These are phyloP conservation scores for Stylosanthes scabra DNA, from an alignment of 331 rosid genomes.

Conservation along the genomic window DNA sequence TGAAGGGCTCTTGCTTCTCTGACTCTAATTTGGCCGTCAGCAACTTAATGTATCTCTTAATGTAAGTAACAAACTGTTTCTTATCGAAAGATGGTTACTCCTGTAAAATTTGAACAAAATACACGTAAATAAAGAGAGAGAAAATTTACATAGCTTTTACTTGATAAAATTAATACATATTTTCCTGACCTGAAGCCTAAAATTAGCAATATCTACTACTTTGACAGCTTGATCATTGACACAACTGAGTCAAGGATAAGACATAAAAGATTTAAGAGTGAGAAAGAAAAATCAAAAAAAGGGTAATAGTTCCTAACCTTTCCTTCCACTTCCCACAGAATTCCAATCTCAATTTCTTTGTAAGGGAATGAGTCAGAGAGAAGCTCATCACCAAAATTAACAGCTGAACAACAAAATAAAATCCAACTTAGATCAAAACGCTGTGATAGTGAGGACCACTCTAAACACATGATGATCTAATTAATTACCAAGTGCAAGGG, in stretches of 20 bases:
- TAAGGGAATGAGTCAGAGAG: constrained; percentile 70
- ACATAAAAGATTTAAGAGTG: too few species aligned
- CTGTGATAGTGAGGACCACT: too few species aligned
- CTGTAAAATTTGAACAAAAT: constrained; percentile 34
- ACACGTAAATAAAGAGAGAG: not conserved
- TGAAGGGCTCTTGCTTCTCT: constrained; percentile 66
- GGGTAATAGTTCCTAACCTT: too few species aligned
- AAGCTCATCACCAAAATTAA: constrained; percentile 58
- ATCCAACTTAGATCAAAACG: too few species aligned
- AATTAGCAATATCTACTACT: constrained; percentile 93
- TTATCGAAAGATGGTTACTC: constrained; percentile 90
- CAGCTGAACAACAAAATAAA: too few species aligned
- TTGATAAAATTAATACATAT: too few species aligned
- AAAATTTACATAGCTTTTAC: not conserved
- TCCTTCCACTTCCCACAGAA: constrained; percentile 92
- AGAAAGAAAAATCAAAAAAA: too few species aligned
- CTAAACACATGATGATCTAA: too few species aligned
- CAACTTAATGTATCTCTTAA: constrained; percentile 78
- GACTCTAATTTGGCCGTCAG: constrained; percentile 65
- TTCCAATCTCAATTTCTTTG: constrained; percentile 78
- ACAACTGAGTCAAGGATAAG: too few species aligned
- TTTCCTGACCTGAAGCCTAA: constrained; percentile 81
- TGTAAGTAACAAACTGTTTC: constrained; percentile 73
- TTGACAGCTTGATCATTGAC: constrained; percentile 62
- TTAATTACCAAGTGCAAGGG: too few species aligned